These are phyloP conservation scores for Phytophthora quininea DNA, from an alignment of 352 stramenopile genomes.

Conservation along the genomic window DNA sequence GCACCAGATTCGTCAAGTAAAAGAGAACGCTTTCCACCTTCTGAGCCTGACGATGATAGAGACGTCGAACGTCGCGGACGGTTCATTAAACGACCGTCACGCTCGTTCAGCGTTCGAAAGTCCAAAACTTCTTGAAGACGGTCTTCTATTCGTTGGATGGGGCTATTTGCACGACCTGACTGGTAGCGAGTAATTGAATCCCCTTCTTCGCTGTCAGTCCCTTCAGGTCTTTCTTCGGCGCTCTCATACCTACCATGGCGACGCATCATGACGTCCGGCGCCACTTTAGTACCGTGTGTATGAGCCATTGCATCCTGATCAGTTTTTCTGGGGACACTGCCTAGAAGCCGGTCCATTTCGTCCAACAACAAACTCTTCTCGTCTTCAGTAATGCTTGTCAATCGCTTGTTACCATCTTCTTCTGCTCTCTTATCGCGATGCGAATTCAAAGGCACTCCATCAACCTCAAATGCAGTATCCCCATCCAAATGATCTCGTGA, in stretches of 20 bases:
- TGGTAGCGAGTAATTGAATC: background rate
- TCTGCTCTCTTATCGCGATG: background rate
- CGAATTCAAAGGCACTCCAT: background rate
- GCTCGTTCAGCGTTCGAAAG: constrained; percentile 13
- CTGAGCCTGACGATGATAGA: constrained; percentile 1
- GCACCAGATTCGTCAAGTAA: constrained; percentile 6
- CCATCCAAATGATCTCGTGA: background rate
- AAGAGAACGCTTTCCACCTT: constrained; percentile 2
- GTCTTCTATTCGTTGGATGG: constrained; percentile 36
- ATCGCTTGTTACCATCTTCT: background rate
- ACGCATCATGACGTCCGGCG: background rate
- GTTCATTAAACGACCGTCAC: background rate
- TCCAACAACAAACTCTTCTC: background rate
- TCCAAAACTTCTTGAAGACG: constrained; percentile 42
- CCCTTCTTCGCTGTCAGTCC: constrained; percentile 11
- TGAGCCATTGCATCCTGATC: background rate
- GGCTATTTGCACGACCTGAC: constrained; percentile 4
- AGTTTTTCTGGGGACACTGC: background rate
- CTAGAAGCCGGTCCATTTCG: background rate
- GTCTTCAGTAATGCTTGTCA: background rate
- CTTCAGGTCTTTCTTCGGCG: constrained; percentile 12
- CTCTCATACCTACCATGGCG: background rate
- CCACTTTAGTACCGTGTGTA: background rate
- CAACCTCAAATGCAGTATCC: background rate
- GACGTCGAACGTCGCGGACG: background rate